Percentiles rank a stretch among this genome's conserved stretches.
These are phyloP conservation scores for Sporothrix luriei DNA, from an alignment of 2,329 filamentous ascomycete species.

Conservation along the genomic window DNA sequence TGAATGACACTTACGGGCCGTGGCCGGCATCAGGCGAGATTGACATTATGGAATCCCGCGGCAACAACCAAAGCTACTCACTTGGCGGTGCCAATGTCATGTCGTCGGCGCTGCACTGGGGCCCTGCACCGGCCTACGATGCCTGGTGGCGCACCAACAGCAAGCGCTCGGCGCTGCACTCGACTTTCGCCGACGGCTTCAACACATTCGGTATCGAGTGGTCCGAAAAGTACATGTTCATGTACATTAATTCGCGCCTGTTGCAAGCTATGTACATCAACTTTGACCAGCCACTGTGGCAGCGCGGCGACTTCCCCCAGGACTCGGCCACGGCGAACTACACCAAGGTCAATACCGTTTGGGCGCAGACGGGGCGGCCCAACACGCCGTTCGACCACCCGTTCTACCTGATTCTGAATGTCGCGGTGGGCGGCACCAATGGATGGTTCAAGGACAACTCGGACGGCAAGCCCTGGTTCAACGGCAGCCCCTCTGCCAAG, in stretches of 20 bases:
- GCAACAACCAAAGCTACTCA: slow-evolving; percentile 76
- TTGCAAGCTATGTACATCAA: slow-evolving; percentile 79
- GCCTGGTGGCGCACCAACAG: slow-evolving; percentile 83
- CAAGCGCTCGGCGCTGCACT: slow-evolving; percentile 73
- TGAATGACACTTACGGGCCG: slow-evolving; percentile 68
- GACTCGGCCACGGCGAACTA: slow-evolving; percentile 61
- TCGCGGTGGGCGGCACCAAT: slow-evolving; percentile 76
- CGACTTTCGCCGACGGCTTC: slow-evolving; percentile 68
- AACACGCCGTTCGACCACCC: slow-evolving; percentile 74
- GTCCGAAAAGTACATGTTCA: slow-evolving; percentile 86
- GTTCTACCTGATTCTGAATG: slow-evolving; percentile 75
- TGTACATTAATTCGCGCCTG: slow-evolving; percentile 78
- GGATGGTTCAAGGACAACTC: slow-evolving; percentile 80
- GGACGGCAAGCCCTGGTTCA: slow-evolving; percentile 77
- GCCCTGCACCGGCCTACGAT: slow-evolving; percentile 70
- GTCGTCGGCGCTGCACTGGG: slow-evolving; percentile 80
- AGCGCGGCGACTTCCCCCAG: slow-evolving; percentile 67
- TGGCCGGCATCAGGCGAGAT: slow-evolving; percentile 85
- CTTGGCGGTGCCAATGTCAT: slow-evolving; percentile 81
- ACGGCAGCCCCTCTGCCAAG: slow-evolving; percentile 65
- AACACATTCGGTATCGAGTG: slow-evolving; percentile 84
- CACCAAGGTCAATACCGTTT: slow-evolving; percentile 64
- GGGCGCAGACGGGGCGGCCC: slow-evolving; percentile 61
- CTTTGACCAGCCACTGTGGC: slow-evolving; percentile 69
- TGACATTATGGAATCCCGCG: slow-evolving; percentile 77